phyloP scores from a whole-genome alignment of 208 protist genomes.

The Trypanosoma conorhini region DNA sequence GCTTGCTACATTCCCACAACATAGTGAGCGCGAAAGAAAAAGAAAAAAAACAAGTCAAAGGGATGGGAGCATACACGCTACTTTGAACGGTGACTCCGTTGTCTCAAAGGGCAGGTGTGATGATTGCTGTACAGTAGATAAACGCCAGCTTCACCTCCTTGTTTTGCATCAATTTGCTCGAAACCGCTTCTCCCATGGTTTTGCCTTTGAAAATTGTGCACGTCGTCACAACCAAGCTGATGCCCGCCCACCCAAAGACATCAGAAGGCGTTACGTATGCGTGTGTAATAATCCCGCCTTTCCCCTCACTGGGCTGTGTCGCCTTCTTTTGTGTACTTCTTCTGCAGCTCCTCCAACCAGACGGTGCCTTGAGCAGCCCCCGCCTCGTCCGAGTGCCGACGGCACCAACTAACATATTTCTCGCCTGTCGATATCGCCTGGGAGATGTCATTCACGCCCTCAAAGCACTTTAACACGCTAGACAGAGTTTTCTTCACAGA shows the following conservation, averaged over 20 bases:
- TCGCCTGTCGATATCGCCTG: constrained; percentile 80
- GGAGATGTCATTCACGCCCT: constrained; percentile 71
- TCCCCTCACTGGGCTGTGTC: neutral
- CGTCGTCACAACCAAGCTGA: neutral
- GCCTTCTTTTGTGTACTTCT: constrained; percentile 17
- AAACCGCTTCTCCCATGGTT: neutral
- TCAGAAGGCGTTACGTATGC: too few species aligned
- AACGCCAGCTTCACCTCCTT: neutral
- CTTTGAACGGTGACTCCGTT: neutral
- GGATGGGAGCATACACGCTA: neutral
- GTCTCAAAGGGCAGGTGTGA: neutral
- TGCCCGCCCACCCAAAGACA: too few species aligned
- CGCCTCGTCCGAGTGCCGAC: constrained; percentile 62
- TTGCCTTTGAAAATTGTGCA: neutral
- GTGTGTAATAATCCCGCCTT: neutral
- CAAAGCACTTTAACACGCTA: constrained; percentile 77
- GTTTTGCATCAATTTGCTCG: neutral
- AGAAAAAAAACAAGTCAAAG: neutral
- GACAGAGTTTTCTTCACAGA: constrained; percentile 76
- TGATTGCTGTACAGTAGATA: constrained; percentile 1
- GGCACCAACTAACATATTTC: constrained; percentile 91
- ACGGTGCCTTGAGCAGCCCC: constrained; percentile 63
- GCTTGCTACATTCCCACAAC: neutral
- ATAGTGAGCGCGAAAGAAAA: neutral
- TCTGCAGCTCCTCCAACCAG: constrained; percentile 51